Evolutionary conservation across 768 basidiomycete species (phyloP), one percentile per base, ranked within the genome.

Genomic region (Solioccasus polychromus): DNA sequence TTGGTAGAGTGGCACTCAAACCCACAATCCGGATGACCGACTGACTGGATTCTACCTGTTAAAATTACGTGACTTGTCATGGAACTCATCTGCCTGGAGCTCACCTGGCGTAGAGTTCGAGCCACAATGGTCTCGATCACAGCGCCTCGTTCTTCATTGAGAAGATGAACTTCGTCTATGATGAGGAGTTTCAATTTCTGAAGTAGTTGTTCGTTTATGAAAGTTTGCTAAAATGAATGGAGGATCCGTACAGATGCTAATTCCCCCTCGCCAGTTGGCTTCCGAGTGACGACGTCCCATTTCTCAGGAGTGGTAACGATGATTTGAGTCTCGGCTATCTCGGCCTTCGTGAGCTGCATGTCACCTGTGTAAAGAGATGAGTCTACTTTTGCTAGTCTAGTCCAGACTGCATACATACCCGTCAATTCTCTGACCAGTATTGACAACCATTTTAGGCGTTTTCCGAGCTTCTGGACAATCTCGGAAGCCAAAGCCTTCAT

Each of bases 301-400:
- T 99, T 99, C 64, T 99, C 96, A 0, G 96, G 96, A 1, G 96
- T 99, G 2, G 96, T 99, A 7, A 99, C 93, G 47, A 99, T 98
- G 35, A 99, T 85, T 61, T 97, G 95, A 9, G 96, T 98, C 65
- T 88, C 83, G 1, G 88, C 86, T 48, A 99, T 93, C 68, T 98
- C 95, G 29, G 82, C 77, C 64, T 88, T 87, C 14, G 96, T 92
- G 63, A 99, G 68, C 64, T 98, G 96, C 94, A 98, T 98, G 59
- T 99, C 96, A 67, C 95, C 73, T 71, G 48, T 30, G 36, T 35
- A 39, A 47, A 18, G 26, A 8, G 5, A 43, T 34, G 11, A 31
- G 19, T 35, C 20, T 26, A 19, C 26, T 39, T n/a, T 23, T 17
- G 19, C 29, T 25, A 6, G 7, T 31, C n/a, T 37, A 17, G n/a